Evolutionary conservation across 306 rosid genomes (phyloP).

Genomic region (Sphenostylis stenocarpa): DNA sequence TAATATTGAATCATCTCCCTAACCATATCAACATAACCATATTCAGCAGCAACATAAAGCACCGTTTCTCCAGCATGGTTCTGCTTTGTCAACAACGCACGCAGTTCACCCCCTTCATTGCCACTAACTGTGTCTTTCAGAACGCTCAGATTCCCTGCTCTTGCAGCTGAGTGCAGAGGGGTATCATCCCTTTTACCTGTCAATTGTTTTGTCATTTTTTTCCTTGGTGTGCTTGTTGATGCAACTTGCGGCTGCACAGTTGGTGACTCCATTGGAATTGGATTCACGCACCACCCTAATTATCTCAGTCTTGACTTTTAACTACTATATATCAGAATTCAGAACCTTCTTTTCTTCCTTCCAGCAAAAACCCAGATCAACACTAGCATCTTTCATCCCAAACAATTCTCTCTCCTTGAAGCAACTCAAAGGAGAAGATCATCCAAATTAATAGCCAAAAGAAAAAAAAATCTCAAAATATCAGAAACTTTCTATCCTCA

Average conservation of each 20-base stretch:
- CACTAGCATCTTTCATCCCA: slow-evolving; percentile 45
- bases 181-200: slow-evolving; percentile 94
- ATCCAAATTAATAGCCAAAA: slow-evolving; percentile 21
- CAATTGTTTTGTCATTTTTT: slow-evolving; percentile 86
- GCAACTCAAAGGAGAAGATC: slow-evolving; percentile 25
- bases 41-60: slow-evolving; percentile 88
- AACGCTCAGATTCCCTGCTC: slow-evolving; percentile 63
- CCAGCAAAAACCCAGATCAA: slow-evolving; percentile 65
- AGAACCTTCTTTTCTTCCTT: slow-evolving; percentile 42
- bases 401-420: slow-evolving; percentile 34
- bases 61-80: slow-evolving; percentile 92
- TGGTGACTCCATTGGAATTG: slow-evolving; percentile 50
- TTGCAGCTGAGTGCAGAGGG: slow-evolving; percentile 70
- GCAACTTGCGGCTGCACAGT: slow-evolving; percentile 42
- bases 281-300: slow-evolving; percentile 14
- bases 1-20: slow-evolving; percentile 76
- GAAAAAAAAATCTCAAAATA: background rate
- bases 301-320: slow-evolving; percentile 19
- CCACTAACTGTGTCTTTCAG: slow-evolving; percentile 49
- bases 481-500: slow-evolving; percentile 10
- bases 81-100: slow-evolving; percentile 59
- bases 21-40: slow-evolving; percentile 81
- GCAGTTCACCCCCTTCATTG: slow-evolving; percentile 50
- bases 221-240: slow-evolving; percentile 48
- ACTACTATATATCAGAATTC: slow-evolving; percentile 17